Percentiles rank a stretch among this genome's conserved stretches.
Evolutionary conservation across 2,329 filamentous ascomycete species (phyloP).

Genomic region (Leptographium galeiforme): DNA sequence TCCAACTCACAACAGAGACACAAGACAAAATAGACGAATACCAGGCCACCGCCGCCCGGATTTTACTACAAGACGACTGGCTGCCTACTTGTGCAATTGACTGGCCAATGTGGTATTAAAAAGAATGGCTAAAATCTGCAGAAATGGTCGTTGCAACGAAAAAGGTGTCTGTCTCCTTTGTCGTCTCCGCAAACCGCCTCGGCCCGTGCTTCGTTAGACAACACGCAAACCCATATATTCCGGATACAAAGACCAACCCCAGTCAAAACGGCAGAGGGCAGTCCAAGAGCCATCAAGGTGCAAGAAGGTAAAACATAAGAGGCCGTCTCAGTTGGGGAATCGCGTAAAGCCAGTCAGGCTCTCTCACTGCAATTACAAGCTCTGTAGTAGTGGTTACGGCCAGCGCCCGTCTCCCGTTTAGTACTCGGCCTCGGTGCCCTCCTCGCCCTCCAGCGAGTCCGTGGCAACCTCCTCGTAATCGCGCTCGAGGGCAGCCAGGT

Average conservation of each 20-base stretch:
- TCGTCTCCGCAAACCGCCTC: neutral
- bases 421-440: slow-evolving; percentile 81
- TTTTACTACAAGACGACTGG: too few species aligned
- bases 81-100: neutral
- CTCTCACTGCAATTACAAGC: slow-evolving; percentile 2
- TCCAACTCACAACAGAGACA: too few species aligned
- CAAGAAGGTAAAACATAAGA: neutral
- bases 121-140: neutral
- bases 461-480: slow-evolving; percentile 98
- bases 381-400: neutral
- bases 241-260: neutral
- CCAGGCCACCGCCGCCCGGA: too few species aligned
- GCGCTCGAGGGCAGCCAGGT: slow-evolving; percentile 91
- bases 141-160: neutral
- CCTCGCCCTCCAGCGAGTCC: slow-evolving; percentile 81
- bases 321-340: neutral
- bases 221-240: neutral
- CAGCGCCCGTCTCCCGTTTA: slow-evolving; percentile 31
- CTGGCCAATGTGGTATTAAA: neutral
- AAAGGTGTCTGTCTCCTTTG: neutral
- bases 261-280: neutral
- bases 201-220: neutral
- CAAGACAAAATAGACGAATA: too few species aligned
- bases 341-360: slow-evolving; percentile 1
- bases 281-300: neutral